These are phyloP conservation scores for Vanilla planifolia DNA, from an alignment of 106 monocot species.

Conservation along the genomic window DNA sequence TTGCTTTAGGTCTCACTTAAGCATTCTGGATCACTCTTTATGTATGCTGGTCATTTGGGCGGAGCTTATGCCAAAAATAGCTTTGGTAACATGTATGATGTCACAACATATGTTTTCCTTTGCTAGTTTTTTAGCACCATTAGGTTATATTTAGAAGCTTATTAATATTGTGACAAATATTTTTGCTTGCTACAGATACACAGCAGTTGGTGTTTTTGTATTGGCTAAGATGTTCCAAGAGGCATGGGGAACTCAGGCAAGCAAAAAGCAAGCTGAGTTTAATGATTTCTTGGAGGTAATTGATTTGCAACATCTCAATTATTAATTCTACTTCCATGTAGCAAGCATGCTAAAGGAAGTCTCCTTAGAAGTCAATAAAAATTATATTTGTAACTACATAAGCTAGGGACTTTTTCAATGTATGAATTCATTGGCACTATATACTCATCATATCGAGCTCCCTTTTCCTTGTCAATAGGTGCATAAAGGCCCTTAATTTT, in stretches of 20 bases:
- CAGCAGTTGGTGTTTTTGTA: conserved; percentile 99
- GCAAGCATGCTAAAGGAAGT: too few species aligned
- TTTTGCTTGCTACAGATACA: conserved; percentile 54
- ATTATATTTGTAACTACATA: too few species aligned
- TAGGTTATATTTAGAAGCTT: background rate
- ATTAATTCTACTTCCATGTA: too few species aligned
- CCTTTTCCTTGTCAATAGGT: too few species aligned
- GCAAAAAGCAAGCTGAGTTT: conserved; percentile 70
- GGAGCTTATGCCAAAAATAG: conserved; percentile 99
- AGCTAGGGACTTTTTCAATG: too few species aligned
- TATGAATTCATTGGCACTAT: too few species aligned
- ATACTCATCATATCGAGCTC: too few species aligned
- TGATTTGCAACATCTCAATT: too few species aligned
- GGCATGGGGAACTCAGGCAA: conserved; percentile 81
- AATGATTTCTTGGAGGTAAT: conserved; percentile 91
- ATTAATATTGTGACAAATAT: background rate
- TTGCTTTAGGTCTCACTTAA: conserved; percentile 82
- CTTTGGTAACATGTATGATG: conserved; percentile 86
- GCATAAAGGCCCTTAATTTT: too few species aligned
- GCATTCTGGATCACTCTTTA: conserved; percentile 98
- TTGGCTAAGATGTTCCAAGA: conserved; percentile 72
- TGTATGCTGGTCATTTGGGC: conserved; percentile 99
- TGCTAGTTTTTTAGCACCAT: conserved; percentile 2
- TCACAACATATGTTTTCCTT: background rate
- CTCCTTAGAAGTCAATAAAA: too few species aligned